phyloP scores from a whole-genome alignment of 2,329 filamentous ascomycete species.

The Chrysoporthe cubensis region DNA sequence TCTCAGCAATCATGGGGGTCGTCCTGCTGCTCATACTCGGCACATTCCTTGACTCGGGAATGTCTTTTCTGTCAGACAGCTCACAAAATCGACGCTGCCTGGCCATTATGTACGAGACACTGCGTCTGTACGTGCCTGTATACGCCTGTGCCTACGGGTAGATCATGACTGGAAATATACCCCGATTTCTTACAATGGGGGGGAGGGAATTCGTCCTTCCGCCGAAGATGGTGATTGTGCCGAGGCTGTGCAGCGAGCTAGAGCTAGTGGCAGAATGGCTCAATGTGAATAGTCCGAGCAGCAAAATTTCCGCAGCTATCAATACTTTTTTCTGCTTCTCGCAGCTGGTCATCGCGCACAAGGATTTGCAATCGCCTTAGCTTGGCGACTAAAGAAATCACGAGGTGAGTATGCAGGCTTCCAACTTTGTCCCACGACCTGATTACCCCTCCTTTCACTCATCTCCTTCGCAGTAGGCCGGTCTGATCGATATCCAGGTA shows the following conservation, averaged over 20 bases:
- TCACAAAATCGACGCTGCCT: neutral
- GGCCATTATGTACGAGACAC: conserved; percentile 1
- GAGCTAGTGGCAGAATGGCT: no score
- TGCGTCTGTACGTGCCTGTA: conserved; percentile 13
- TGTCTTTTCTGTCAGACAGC: neutral
- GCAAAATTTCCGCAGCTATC: no score
- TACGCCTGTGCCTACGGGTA: neutral
- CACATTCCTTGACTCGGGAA: neutral
- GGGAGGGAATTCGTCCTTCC: neutral
- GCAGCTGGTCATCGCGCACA: no score
- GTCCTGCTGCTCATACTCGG: neutral
- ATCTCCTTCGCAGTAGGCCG: no score
- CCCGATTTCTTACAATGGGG: neutral
- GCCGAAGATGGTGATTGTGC: neutral
- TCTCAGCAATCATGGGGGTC: neutral
- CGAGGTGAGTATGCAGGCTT: no score
- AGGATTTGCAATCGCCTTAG: no score
- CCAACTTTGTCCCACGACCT: no score
- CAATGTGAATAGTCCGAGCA: no score
- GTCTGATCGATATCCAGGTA: no score
- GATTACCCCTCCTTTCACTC: no score
- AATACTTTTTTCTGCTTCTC: no score
- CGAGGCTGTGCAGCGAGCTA: neutral
- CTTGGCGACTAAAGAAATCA: no score
- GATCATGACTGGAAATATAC: neutral